A percentile compares a stretch with the other conserved stretches of the same genome.
Conservation (phyloP, 768 basidiomycete genomes). For the Pleurotus djamor region DNA sequence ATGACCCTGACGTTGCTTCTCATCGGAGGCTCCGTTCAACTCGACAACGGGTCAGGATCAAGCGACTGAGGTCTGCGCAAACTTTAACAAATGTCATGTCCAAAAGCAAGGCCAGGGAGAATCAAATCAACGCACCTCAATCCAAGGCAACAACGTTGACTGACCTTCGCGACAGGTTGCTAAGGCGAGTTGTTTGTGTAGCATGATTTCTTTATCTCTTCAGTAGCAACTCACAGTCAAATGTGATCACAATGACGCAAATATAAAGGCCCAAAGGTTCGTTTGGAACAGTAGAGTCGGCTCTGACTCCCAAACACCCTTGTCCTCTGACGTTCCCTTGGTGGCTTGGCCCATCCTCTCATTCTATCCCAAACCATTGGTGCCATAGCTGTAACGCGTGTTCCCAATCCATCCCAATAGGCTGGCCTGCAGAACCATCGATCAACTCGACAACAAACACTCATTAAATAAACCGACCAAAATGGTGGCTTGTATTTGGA, state of each 20-base stretch:
- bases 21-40: no score
- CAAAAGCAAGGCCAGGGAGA: no score
- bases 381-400: background rate
- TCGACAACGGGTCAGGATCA: no score
- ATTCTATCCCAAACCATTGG: background rate
- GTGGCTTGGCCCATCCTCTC: background rate
- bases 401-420: background rate
- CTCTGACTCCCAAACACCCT: background rate
- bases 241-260: background rate
- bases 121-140: no score
- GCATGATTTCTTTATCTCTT: background rate
- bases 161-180: no score
- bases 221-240: background rate
- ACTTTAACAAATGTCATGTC: no score
- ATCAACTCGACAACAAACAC: background rate
- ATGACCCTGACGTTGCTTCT: no score
- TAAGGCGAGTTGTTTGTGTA: background rate
- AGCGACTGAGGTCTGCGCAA: no score
- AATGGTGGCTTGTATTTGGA: background rate
- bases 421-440: background rate
- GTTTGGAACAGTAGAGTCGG: background rate
- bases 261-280: background rate
- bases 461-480: background rate
- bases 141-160: no score
- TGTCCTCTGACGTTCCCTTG: background rate